Evolutionary conservation across 2,329 filamentous ascomycete species (phyloP).

Genomic region (Ceratocystis lukuohia): DNA sequence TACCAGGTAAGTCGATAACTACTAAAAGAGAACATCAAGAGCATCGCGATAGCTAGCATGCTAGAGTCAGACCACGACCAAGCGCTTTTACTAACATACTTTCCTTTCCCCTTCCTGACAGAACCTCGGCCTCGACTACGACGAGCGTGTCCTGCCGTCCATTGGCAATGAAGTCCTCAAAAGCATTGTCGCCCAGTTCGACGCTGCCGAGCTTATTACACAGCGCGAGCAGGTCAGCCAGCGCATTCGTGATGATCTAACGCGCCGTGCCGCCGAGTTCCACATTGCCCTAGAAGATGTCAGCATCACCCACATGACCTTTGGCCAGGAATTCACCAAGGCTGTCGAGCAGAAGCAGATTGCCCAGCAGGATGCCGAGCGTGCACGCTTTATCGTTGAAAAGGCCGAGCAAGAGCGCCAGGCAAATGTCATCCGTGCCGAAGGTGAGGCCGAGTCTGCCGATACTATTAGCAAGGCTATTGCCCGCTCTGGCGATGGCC

Average conservation of each 20-base stretch:
- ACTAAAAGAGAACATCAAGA: not conserved
- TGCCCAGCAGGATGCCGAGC: slow-evolving; percentile 95
- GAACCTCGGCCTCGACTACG: slow-evolving; percentile 96
- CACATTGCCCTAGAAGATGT: slow-evolving; percentile 98
- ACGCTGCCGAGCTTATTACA: slow-evolving; percentile 95
- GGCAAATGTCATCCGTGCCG: slow-evolving; percentile 93
- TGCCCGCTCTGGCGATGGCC: slow-evolving; percentile 79
- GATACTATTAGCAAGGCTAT: slow-evolving; percentile 93
- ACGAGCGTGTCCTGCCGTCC: slow-evolving; percentile 92
- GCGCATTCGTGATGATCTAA: slow-evolving; percentile 82
- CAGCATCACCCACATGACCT: slow-evolving; percentile 99
- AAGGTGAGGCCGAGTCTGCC: slow-evolving; percentile 93
- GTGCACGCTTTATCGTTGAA: slow-evolving; percentile 95
- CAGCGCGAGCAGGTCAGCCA: slow-evolving; percentile 94
- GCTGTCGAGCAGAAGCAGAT: slow-evolving; percentile 99
- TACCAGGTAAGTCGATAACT: slow-evolving; percentile 61
- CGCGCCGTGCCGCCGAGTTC: slow-evolving; percentile 89
- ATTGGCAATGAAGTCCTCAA: slow-evolving; percentile 99
- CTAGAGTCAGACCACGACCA: not conserved
- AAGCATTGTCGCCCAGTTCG: slow-evolving; percentile 96
- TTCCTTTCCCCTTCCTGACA: slow-evolving; percentile 28
- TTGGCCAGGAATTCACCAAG: slow-evolving; percentile 96
- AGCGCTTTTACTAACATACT: slow-evolving; percentile 12
- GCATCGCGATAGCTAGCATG: not conserved
- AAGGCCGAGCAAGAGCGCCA: slow-evolving; percentile 97